Evolutionary conservation across 306 rosid species (phyloP).

Genomic region (Argentina anserina): DNA sequence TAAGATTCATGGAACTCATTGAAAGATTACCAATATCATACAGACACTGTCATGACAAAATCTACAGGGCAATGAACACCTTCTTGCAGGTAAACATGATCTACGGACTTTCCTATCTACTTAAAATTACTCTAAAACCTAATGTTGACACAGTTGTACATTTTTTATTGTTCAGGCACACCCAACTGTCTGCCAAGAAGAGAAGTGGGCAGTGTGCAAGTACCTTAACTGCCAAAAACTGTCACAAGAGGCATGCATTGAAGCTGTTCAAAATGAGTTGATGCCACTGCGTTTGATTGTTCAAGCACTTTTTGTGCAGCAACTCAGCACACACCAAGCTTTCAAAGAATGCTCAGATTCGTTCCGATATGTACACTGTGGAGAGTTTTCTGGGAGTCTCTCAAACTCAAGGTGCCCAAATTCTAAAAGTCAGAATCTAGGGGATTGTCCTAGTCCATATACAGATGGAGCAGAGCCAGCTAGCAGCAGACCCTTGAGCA

Average conservation of each 20-base stretch:
- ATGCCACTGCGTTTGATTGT: conserved; percentile 88
- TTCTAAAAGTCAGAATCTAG: conserved; percentile 52
- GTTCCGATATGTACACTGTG: conserved; percentile 53
- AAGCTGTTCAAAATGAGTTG: conserved; percentile 84
- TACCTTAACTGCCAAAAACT: conserved; percentile 67
- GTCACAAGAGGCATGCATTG: conserved; percentile 79
- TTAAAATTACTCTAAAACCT: conserved; percentile 1
- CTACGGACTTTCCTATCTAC: not conserved
- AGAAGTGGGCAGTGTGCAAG: conserved; percentile 74
- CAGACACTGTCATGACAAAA: conserved; percentile 69
- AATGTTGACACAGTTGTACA: not conserved
- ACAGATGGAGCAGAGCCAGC: conserved; percentile 50
- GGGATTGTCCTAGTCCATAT: conserved; percentile 48
- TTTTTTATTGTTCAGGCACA: conserved; percentile 46
- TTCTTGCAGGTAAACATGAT: conserved; percentile 55
- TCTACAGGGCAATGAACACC: conserved; percentile 54
- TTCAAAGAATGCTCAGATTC: conserved; percentile 85
- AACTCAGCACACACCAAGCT: conserved; percentile 70
- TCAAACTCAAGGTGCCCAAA: conserved; percentile 56
- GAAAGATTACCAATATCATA: conserved; percentile 58
- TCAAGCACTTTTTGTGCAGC: conserved; percentile 83
- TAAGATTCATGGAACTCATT: conserved; percentile 68
- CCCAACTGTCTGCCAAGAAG: conserved; percentile 57
- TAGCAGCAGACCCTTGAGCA: conserved; percentile 52
- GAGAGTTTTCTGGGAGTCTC: conserved; percentile 66